A percentile compares a stretch with the other conserved stretches of the same genome.
Conservation (phyloP, 2,329 filamentous ascomycete genomes). For the Cladosporium sp. region DNA sequence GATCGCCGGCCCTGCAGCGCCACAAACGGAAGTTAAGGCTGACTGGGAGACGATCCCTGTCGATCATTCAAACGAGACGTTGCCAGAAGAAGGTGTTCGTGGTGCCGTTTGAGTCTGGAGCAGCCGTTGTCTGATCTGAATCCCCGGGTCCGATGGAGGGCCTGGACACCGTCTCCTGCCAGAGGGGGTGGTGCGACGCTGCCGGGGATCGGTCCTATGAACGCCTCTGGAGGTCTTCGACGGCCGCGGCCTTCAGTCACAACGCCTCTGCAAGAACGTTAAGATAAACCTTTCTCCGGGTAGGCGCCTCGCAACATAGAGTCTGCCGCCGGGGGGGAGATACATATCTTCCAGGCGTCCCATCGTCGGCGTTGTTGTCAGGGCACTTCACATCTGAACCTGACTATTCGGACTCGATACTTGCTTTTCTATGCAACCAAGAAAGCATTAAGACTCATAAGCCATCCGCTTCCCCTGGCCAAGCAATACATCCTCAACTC, state of each 20-base stretch:
- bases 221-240: background rate
- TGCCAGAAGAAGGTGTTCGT: background rate
- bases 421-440: too few species aligned
- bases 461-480: too few species aligned
- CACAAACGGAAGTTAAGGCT: background rate
- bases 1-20: background rate
- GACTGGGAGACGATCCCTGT: background rate
- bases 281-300: conserved; percentile 3
- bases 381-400: too few species aligned
- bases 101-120: background rate
- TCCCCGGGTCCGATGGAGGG: too few species aligned
- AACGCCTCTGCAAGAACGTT: conserved; percentile 4
- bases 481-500: too few species aligned
- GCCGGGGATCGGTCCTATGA: background rate
- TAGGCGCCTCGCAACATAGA: background rate
- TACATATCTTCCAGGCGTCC: background rate
- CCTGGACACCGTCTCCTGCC: too few species aligned
- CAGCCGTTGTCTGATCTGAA: background rate
- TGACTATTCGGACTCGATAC: too few species aligned
- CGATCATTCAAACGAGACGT: background rate
- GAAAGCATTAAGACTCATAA: too few species aligned
- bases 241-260: background rate
- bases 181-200: too few species aligned
- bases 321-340: too few species aligned
- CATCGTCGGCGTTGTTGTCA: background rate